Base-by-base conservation (phyloP, 352 stramenopile genomes). In the Phytophthora pinifolia region DNA sequence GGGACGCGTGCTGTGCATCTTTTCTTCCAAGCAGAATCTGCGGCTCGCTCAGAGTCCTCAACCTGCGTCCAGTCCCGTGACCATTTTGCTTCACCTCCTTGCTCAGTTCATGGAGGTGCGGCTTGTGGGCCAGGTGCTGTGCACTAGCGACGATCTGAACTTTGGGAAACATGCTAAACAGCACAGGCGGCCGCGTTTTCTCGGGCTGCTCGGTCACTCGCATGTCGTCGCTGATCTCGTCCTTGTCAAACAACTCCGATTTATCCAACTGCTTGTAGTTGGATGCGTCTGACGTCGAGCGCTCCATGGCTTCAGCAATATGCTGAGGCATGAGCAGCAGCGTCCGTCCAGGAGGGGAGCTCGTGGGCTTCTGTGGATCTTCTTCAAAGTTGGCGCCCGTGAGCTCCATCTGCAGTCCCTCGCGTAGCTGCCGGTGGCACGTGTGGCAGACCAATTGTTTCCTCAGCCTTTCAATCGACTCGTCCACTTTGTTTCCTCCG, bases 361-460 rank as follows among this genome's bases (percentile, higher is more conserved):
- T 61, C 5, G 50, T 59, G 0, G 54, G 42, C 17, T 77, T 79
- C 25, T 71, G 36, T 3, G 50, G 15, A 9, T 69, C 62, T 46
- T 66, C 70, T 48, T 81, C 55, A 20, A 63, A 63, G 15, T 69
- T 65, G 10, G 59, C 54, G 9, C 68, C 68, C 50, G 70, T 78
- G 4, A 93, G 61, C 48, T 92, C 79, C 44, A 91, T 74, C 51
- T 94, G 76, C 20, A 93, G 58, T 30, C 86, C 86, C 61, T 95
- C 86, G 17, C 83, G 80, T 27, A 95, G 59, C 47, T 93, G 86
- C 4, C 79, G 65, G 50, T 94, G 83, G 31, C 86, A 95, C 10
- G 75, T 90, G 54, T 92, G 83, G 42, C 86, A 95, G 32, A 95
- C 86, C 31, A 95, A 69, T 39, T 95, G 81, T 46, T 95, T 95